phyloP scores from a whole-genome alignment of 805 yeast species.

The Saccharomycopsis fermentans region DNA sequence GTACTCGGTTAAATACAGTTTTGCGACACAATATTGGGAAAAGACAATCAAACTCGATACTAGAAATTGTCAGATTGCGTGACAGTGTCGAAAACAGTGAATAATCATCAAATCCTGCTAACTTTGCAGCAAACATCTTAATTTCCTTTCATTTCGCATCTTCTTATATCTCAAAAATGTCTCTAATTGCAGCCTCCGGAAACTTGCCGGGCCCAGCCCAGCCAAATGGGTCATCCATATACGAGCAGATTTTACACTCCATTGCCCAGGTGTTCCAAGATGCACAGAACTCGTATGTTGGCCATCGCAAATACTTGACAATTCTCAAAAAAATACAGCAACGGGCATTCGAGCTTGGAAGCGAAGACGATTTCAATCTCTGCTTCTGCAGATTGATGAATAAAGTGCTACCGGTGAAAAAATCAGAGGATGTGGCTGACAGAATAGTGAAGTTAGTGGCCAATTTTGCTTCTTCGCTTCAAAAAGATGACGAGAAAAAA shows the following conservation, averaged over 20 bases:
- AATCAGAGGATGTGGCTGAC: constrained; percentile 64
- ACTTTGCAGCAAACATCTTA: too few species aligned
- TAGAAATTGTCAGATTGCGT: too few species aligned
- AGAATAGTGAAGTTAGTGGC: constrained; percentile 60
- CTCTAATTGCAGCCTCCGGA: not conserved
- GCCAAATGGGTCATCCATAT: constrained; percentile 11
- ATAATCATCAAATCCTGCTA: too few species aligned
- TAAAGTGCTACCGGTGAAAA: constrained; percentile 56
- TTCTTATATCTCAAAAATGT: not conserved
- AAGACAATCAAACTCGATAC: too few species aligned
- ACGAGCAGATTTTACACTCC: constrained; percentile 34
- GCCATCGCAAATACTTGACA: constrained; percentile 66
- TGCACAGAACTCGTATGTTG: constrained; percentile 62
- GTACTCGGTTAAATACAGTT: too few species aligned
- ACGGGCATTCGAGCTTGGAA: constrained; percentile 41
- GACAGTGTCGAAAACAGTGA: too few species aligned
- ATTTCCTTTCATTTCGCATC: too few species aligned
- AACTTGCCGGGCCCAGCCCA: not conserved
- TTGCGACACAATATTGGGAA: too few species aligned
- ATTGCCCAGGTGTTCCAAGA: constrained; percentile 68
- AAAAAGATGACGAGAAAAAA: constrained; percentile 19
- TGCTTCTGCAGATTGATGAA: constrained; percentile 53
- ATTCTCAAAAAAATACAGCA: constrained; percentile 49
- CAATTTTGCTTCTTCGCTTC: constrained; percentile 40
- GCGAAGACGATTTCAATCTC: constrained; percentile 49